Conservation (phyloP, 306 rosid genomes). For the Lithocarpus polystachyus region DNA sequence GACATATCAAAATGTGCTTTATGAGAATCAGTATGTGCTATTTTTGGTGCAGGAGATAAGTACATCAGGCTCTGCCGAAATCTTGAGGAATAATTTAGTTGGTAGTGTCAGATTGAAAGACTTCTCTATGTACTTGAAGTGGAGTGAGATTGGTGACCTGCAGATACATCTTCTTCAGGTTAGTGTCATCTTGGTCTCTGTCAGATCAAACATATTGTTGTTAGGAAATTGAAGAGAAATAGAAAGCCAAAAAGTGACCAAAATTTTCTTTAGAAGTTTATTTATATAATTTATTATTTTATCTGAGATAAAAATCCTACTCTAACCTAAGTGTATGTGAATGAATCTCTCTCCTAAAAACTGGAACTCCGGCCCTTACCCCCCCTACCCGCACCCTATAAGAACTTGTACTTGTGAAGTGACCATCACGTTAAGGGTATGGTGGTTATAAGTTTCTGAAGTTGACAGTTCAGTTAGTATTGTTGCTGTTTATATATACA, state of each 20-base stretch:
- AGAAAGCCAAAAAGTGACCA: neutral
- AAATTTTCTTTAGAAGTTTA: neutral
- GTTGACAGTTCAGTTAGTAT: neutral
- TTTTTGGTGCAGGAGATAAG: conserved; percentile 58
- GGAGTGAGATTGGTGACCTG: conserved; percentile 83
- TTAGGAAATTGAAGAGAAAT: neutral
- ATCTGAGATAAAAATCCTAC: too few species aligned
- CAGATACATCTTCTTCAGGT: conserved; percentile 68
- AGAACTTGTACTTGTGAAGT: too few species aligned
- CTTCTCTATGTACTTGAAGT: conserved; percentile 55
- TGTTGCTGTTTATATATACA: too few species aligned
- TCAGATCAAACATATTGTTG: neutral
- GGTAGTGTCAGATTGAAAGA: conserved; percentile 49
- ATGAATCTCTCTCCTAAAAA: too few species aligned
- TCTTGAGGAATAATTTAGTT: conserved; percentile 40
- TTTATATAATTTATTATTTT: too few species aligned
- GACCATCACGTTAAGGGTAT: too few species aligned
- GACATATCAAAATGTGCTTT: neutral
- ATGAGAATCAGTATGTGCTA: neutral
- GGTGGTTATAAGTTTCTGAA: neutral
- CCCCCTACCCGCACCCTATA: too few species aligned
- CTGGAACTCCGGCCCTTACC: too few species aligned
- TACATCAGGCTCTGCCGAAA: conserved; percentile 53
- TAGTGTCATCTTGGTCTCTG: neutral
- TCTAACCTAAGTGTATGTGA: too few species aligned